Base-by-base conservation (phyloP, 148 eudicot genomes). In the Nepenthes mirabilis region DNA sequence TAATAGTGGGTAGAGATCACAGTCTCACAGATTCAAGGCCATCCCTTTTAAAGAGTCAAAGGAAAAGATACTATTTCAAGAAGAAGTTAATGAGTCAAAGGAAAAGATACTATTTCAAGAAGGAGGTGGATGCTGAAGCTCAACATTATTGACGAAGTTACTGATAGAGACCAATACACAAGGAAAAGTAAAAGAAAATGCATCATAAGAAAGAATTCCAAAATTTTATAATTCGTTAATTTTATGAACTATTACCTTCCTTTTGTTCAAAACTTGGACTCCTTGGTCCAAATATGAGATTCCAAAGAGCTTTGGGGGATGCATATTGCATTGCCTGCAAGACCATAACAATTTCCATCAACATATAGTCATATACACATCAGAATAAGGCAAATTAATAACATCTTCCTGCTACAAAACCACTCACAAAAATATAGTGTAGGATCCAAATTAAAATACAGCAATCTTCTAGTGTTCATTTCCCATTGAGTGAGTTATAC, bases 311-410 rank as follows among this genome's bases (percentile, higher is more conserved):
- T 79, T 91, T 91, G 55, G 91, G 95, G 73, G 98, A 91, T 67
- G 91, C 79, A 88, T 85, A 91, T 67, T 88, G 91, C 98, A 91
- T 88, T 69, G 96, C 90, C 98, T 91, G 83, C 84, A 85, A 78
- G 72, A 63, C 66, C 47, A 60, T 12, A 73, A 65, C 57, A 83
- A 68, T 79, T 80, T 75, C 76, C 78, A 74, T 63, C 68, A 70
- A 65, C 67, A 62, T 35, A 70, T 65, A 43, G 53, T 53, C 59
- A 71, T 63, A 70, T 65, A 43, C 56, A 56, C 59, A 71, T 63
- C 71, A 74, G 64, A 65, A 51, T 40, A 65, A 51, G 23, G 23
- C 23, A 40, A 55, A 40, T 8, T 40, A 40, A 8, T 40, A 40
- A 40, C 45, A 40, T 40, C 45, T 40, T 49, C 12, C 11, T 11